A percentile compares a stretch with the other conserved stretches of the same genome.
These are phyloP conservation scores for Oryza officinalis DNA, from an alignment of 176 grass and related monocot species.

Conservation along the genomic window DNA sequence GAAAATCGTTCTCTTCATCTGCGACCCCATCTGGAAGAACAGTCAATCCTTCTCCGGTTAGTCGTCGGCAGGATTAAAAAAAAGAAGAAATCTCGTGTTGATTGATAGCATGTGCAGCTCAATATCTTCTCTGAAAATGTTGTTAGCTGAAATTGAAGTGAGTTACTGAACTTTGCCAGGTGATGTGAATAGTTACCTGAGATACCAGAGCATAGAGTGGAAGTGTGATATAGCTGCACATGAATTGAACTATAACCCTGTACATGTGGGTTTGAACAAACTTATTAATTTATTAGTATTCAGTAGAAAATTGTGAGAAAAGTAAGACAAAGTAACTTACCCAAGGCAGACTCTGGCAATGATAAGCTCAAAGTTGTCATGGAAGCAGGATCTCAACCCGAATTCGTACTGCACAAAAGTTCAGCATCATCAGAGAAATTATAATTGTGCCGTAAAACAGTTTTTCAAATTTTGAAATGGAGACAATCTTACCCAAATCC, in stretches of 20 bases:
- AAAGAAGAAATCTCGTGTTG: background rate
- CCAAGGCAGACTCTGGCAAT: conserved; percentile 77
- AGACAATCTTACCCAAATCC: conserved; percentile 72
- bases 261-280: conserved; percentile 14
- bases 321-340: conserved; percentile 30
- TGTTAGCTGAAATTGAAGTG: background rate
- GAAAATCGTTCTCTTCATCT: conserved; percentile 88
- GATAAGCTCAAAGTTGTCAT: conserved; percentile 45
- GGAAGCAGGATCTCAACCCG: conserved; percentile 71
- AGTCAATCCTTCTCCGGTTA: background rate
- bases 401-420: conserved; percentile 69
- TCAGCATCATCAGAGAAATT: background rate
- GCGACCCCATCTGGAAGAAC: conserved; percentile 75
- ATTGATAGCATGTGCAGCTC: background rate
- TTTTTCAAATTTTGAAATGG: background rate
- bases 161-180: conserved; percentile 10
- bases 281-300: background rate
- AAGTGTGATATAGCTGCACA: conserved; percentile 90
- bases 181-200: conserved; percentile 55
- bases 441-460: conserved; percentile 16
- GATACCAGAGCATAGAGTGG: conserved; percentile 88
- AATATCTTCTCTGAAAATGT: background rate
- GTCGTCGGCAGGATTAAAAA: background rate
- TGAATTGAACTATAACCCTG: conserved; percentile 63
- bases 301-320: conserved; percentile 6